Percentiles rank a stretch among this genome's conserved stretches.
Evolutionary conservation across 805 yeast species (phyloP).

Genomic region (Wickerhamiella azyma): DNA sequence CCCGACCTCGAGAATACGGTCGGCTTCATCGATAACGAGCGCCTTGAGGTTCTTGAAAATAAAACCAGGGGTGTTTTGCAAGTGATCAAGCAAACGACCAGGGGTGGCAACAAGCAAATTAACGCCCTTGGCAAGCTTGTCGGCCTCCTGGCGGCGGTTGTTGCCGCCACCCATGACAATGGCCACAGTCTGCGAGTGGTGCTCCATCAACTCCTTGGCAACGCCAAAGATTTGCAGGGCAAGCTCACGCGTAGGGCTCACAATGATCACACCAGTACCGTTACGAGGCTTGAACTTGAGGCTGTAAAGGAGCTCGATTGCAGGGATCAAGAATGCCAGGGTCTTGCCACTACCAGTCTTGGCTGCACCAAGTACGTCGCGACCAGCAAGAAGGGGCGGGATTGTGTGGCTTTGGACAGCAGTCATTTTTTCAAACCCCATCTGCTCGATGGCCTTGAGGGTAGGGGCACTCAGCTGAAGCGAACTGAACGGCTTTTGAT

Average conservation of each 20-base stretch:
- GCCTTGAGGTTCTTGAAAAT: slow-evolving; percentile 91
- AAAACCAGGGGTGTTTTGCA: slow-evolving; percentile 89
- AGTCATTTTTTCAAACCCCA: slow-evolving; percentile 92
- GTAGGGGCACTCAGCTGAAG: slow-evolving; percentile 72
- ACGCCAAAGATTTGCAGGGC: slow-evolving; percentile 97
- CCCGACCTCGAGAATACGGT: slow-evolving; percentile 92
- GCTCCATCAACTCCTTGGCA: slow-evolving; percentile 82
- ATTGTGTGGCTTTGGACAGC: slow-evolving; percentile 90
- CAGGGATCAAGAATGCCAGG: slow-evolving; percentile 87
- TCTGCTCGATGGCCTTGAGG: slow-evolving; percentile 58
- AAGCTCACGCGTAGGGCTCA: slow-evolving; percentile 94
- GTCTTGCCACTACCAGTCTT: slow-evolving; percentile 99
- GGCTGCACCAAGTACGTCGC: slow-evolving; percentile 98
- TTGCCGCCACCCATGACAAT: slow-evolving; percentile 98
- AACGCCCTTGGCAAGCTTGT: slow-evolving; percentile 85
- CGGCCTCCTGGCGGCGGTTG: slow-evolving; percentile 85
- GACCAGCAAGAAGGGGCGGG: slow-evolving; percentile 91
- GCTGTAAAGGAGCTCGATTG: slow-evolving; percentile 80
- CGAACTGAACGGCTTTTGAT: slow-evolving; percentile 30
- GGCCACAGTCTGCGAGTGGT: slow-evolving; percentile 87
- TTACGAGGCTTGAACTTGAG: slow-evolving; percentile 93
- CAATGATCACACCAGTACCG: slow-evolving; percentile 93
- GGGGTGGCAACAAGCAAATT: slow-evolving; percentile 93
- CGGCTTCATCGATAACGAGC: slow-evolving; percentile 93
- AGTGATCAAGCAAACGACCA: slow-evolving; percentile 89